phyloP scores from a whole-genome alignment of 176 grass and related monocot species.

The Pontederia crassipes region DNA sequence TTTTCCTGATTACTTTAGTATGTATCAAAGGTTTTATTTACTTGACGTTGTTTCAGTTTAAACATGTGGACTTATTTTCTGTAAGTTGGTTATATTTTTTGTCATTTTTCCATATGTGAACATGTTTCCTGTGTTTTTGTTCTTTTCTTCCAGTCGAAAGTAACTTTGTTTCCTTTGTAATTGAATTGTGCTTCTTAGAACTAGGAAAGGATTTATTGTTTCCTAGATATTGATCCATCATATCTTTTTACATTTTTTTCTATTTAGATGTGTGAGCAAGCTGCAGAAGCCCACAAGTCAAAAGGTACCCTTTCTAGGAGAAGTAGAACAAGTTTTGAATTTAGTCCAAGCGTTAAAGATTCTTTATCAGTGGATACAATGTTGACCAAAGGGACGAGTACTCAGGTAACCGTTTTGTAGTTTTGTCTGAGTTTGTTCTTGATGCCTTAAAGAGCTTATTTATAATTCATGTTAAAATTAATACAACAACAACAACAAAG shows the following conservation, averaged over 20 bases:
- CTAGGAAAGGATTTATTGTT: background rate
- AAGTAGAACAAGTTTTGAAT: constrained; percentile 74
- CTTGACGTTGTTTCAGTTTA: too few relatives aligned
- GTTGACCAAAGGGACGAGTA: constrained; percentile 61
- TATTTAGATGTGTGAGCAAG: constrained; percentile 87
- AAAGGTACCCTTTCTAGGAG: constrained; percentile 67
- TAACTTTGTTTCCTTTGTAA: background rate
- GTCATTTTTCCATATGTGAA: too few relatives aligned
- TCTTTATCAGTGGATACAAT: constrained; percentile 89
- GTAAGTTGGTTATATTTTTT: too few relatives aligned
- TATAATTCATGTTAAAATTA: too few relatives aligned
- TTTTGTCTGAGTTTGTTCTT: constrained; percentile 22
- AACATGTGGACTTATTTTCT: too few relatives aligned
- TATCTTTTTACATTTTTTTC: background rate
- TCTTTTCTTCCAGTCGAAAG: too few relatives aligned
- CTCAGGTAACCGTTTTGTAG: constrained; percentile 47
- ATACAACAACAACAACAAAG: too few relatives aligned
- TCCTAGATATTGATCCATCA: background rate
- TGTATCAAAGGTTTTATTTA: too few relatives aligned
- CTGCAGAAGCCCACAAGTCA: constrained; percentile 77
- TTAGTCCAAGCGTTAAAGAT: constrained; percentile 54
- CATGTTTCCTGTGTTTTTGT: too few relatives aligned
- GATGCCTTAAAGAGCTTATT: background rate
- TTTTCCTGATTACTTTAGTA: too few relatives aligned
- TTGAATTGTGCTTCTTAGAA: background rate